Conservation (phyloP, 2,329 filamentous ascomycete species). For the Botryotinia calthae region DNA sequence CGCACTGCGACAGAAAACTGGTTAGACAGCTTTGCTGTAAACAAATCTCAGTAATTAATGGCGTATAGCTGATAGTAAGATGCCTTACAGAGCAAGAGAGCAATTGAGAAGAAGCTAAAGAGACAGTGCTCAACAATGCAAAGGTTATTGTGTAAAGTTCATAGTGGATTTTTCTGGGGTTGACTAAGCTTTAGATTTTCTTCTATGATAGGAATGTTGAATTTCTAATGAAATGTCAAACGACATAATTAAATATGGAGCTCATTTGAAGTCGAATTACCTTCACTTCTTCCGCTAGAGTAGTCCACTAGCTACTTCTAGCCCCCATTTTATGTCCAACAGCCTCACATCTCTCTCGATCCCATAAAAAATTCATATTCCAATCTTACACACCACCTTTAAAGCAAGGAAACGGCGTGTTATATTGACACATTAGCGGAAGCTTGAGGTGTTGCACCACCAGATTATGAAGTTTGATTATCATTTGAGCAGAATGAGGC, state of each 20-base stretch:
- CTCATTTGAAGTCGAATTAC: background rate
- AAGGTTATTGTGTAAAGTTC: background rate
- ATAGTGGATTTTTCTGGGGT: background rate
- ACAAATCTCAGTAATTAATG: background rate
- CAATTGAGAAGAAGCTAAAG: background rate
- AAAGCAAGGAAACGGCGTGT: background rate
- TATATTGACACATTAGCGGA: background rate
- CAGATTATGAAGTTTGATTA: background rate
- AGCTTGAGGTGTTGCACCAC: background rate
- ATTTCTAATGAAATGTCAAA: background rate
- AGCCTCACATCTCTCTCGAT: background rate
- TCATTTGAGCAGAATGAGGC: background rate
- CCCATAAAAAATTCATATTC: background rate
- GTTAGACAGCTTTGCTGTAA: background rate
- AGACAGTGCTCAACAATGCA: background rate
- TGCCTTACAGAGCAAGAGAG: background rate
- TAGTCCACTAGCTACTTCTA: background rate
- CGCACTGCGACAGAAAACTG: background rate
- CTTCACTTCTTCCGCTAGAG: background rate
- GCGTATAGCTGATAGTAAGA: background rate
- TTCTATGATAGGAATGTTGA: background rate
- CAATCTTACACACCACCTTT: background rate
- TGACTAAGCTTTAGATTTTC: background rate
- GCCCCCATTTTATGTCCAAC: background rate
- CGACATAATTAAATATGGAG: background rate